Percentiles rank a stretch among this genome's conserved stretches.
phyloP scores from a whole-genome alignment of 495 filamentous ascomycete species.

The Barbatosphaeria neglecta region DNA sequence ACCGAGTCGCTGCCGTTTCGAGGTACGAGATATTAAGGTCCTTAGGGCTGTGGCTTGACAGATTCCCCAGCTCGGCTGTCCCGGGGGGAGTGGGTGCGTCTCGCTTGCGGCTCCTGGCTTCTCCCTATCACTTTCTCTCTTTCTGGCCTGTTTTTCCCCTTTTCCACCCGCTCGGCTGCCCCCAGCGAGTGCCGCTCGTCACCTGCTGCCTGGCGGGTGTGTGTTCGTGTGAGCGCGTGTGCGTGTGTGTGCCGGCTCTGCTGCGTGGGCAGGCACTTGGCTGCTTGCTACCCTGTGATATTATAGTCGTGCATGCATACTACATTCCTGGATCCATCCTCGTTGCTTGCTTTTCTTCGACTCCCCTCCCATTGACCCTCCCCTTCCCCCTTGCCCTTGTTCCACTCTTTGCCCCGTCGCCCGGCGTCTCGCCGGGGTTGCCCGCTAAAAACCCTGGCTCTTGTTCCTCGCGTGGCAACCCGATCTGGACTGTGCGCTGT shows the following conservation, averaged over 20 bases:
- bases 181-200: too few relatives aligned
- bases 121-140: background rate
- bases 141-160: background rate
- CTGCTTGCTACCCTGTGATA: background rate
- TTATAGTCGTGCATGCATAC: too few relatives aligned
- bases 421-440: background rate
- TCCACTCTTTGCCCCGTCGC: background rate
- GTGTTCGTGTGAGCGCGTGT: too few relatives aligned
- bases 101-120: too few relatives aligned
- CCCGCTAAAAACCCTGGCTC: background rate
- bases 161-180: too few relatives aligned
- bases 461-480: background rate
- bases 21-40: background rate
- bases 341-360: background rate
- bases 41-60: background rate
- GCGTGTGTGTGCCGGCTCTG: too few relatives aligned
- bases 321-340: too few relatives aligned
- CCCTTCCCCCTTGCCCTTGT: background rate
- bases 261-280: too few relatives aligned
- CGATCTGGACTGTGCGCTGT: background rate
- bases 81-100: too few relatives aligned
- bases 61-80: background rate
- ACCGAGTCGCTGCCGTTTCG: background rate
- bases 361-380: background rate
- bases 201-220: too few relatives aligned